Conservation (phyloP, 305 asterid species). For the Fraxinus sp. region DNA sequence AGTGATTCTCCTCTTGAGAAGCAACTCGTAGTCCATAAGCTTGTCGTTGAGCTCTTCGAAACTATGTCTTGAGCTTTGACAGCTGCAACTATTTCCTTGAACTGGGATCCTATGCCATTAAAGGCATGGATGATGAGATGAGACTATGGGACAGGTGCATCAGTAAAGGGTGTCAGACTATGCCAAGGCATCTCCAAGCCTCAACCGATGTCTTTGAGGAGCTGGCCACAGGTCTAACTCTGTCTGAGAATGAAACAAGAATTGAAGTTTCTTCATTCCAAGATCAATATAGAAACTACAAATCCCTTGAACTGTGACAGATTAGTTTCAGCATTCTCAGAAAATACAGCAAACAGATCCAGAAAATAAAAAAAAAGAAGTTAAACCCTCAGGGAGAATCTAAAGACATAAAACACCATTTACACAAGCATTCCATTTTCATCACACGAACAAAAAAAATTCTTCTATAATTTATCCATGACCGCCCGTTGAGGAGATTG, state of each 20-base stretch:
- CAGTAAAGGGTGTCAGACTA: too few relatives aligned
- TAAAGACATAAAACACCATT: neutral
- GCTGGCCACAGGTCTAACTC: neutral
- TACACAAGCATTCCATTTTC: neutral
- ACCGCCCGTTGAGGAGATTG: constrained; percentile 31
- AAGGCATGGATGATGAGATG: too few relatives aligned
- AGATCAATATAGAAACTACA: neutral
- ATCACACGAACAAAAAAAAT: neutral
- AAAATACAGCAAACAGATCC: neutral
- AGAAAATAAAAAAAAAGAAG: neutral
- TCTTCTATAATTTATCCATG: constrained; percentile 36
- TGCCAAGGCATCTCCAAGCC: neutral
- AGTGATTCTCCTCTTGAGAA: neutral
- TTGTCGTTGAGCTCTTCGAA: neutral
- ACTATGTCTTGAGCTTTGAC: neutral
- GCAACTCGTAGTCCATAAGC: neutral
- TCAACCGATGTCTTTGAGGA: neutral
- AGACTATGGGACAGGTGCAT: too few relatives aligned
- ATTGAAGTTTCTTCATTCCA: neutral
- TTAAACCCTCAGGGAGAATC: neutral
- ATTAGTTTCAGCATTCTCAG: neutral
- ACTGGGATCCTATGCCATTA: too few relatives aligned
- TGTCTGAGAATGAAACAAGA: neutral
- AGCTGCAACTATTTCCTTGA: too few relatives aligned
- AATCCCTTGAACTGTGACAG: neutral